Percentiles rank a stretch among this genome's conserved stretches.
Evolutionary conservation across 768 basidiomycete species (phyloP).

Genomic region (Artomyces pyxidatus): DNA sequence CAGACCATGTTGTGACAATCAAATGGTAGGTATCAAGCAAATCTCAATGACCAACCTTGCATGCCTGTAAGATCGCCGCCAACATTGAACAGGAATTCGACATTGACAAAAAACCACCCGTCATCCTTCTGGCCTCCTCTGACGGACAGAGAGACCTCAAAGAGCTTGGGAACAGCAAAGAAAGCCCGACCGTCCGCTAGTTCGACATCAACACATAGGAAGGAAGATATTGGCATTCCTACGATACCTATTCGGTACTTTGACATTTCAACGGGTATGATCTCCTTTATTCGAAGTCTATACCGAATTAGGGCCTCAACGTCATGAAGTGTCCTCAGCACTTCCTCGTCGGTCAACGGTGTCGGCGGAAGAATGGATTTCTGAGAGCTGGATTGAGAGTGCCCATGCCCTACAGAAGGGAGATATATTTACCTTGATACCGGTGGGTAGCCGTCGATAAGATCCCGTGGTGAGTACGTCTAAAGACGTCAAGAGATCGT

Average conservation of each 20-base stretch:
- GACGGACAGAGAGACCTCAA: conserved; percentile 67
- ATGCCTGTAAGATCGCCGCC: conserved; percentile 66
- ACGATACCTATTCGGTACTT: conserved; percentile 53
- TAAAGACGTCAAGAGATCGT: conserved; percentile 86
- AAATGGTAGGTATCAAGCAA: no score
- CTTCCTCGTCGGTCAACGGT: conserved; percentile 58
- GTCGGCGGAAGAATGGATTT: conserved; percentile 60
- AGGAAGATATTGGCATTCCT: conserved; percentile 11
- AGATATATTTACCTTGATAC: conserved; percentile 54
- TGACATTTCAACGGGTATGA: conserved; percentile 77
- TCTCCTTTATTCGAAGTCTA: conserved; percentile 70
- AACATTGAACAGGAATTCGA: conserved; percentile 65
- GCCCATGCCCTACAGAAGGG: neutral
- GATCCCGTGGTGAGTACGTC: conserved; percentile 84
- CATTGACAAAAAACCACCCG: conserved; percentile 81
- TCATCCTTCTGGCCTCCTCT: conserved; percentile 61
- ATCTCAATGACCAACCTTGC: conserved; percentile 53
- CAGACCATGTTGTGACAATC: no score
- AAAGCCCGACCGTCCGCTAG: conserved; percentile 70
- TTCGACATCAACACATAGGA: conserved; percentile 15
- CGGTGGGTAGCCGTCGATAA: conserved; percentile 74
- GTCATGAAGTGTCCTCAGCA: conserved; percentile 55
- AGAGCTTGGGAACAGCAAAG: conserved; percentile 66
- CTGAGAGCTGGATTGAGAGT: conserved; percentile 28
- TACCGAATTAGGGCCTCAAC: conserved; percentile 76